Evolutionary conservation across 2,329 filamentous ascomycete species (phyloP).

Genomic region (Colletotrichum orbiculare): DNA sequence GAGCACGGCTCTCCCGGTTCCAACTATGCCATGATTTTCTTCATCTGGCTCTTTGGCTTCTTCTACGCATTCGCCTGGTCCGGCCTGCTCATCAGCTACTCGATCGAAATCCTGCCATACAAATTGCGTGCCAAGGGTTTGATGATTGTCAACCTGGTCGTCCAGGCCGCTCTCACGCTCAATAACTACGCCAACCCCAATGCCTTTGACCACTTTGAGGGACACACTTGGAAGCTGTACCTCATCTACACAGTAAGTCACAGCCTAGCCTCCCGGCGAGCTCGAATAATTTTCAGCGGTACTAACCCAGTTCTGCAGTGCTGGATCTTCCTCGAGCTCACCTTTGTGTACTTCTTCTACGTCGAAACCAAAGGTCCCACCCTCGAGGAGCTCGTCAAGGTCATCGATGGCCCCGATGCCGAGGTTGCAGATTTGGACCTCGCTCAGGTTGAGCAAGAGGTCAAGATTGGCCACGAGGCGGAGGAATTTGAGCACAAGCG

Average conservation of each 20-base stretch:
- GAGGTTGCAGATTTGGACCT: constrained; percentile 58
- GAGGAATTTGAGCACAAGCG: constrained; percentile 35
- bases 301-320: constrained; percentile 13
- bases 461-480: constrained; percentile 32
- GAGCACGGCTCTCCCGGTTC: constrained; percentile 48
- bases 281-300: no score
- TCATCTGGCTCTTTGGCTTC: constrained; percentile 51
- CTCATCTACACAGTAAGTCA: constrained; percentile 64
- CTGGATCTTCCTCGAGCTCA: constrained; percentile 67
- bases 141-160: constrained; percentile 67
- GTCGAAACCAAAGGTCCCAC: constrained; percentile 73
- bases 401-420: constrained; percentile 72
- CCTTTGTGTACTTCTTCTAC: constrained; percentile 66
- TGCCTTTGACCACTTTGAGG: constrained; percentile 59
- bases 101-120: constrained; percentile 63
- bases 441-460: constrained; percentile 57
- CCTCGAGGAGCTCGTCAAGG: constrained; percentile 73
- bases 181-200: constrained; percentile 66
- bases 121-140: constrained; percentile 62
- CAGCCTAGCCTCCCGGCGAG: not conserved
- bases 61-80: constrained; percentile 69
- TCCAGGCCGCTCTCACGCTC: constrained; percentile 65
- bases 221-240: constrained; percentile 64
- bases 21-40: constrained; percentile 56
- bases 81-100: constrained; percentile 65